Evolutionary conservation across 345 rosid genomes (phyloP).

Genomic region (Eucalyptus polyanthemos): DNA sequence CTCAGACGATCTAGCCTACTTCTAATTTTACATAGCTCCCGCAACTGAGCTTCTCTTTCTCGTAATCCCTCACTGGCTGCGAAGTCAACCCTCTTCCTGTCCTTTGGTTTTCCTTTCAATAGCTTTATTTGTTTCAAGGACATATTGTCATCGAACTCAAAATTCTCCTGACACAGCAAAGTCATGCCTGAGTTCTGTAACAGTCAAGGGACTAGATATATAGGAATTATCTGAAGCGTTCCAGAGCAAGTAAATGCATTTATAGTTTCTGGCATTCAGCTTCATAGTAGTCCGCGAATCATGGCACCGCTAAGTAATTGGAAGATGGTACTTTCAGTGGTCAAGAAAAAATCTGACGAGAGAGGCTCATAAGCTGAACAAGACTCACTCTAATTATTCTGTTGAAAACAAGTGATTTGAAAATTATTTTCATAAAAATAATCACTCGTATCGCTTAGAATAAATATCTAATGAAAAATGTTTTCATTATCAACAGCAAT

Average conservation of each 20-base stretch:
- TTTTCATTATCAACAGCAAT: not conserved
- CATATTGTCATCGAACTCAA: not conserved
- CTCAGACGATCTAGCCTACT: slow-evolving; percentile 37
- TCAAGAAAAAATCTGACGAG: not conserved
- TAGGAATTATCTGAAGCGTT: not conserved
- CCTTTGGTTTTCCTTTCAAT: no score
- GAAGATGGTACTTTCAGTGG: not conserved
- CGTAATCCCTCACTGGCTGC: not conserved
- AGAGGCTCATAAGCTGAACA: not conserved
- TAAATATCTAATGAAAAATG: not conserved
- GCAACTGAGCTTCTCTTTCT: slow-evolving; percentile 49
- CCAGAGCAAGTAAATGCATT: not conserved
- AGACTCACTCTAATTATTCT: not conserved
- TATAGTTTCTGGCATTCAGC: not conserved
- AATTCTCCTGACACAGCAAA: slow-evolving; percentile 12
- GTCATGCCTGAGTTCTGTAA: not conserved
- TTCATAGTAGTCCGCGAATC: not conserved
- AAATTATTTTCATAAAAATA: no score
- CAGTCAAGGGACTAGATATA: not conserved
- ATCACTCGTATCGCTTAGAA: no score
- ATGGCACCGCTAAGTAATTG: not conserved
- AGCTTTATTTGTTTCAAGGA: no score
- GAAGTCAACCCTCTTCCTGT: not conserved
- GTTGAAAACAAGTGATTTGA: not conserved
- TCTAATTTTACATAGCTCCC: slow-evolving; percentile 47